Evolutionary conservation across 495 filamentous ascomycete genomes (phyloP).

Genomic region (Pyrenula massariospora): DNA sequence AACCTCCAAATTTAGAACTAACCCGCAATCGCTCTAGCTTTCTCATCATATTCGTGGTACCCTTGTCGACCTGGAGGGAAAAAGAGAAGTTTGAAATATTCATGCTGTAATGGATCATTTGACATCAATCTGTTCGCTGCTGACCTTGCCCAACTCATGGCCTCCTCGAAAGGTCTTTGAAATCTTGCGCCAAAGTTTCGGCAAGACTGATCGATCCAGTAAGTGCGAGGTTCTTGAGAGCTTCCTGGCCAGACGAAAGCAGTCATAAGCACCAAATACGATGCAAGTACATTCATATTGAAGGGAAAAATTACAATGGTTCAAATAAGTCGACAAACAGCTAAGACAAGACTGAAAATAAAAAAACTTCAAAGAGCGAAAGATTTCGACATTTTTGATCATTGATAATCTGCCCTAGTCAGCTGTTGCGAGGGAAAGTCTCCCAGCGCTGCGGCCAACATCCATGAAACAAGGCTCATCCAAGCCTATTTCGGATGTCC

Average conservation of each 20-base stretch:
- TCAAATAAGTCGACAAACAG: neutral
- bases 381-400: neutral
- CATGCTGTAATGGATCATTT: neutral
- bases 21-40: neutral
- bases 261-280: neutral
- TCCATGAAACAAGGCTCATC: neutral
- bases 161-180: neutral
- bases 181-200: neutral
- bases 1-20: neutral
- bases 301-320: neutral
- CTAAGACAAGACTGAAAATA: neutral
- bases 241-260: neutral
- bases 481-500: neutral
- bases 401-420: neutral
- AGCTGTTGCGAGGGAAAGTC: neutral
- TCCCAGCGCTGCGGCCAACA: neutral
- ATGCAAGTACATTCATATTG: neutral
- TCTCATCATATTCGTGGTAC: neutral
- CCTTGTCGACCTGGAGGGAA: neutral
- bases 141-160: neutral
- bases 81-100: neutral
- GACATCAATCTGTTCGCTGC: neutral
- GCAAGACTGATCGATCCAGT: neutral
- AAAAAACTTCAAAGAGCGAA: neutral
- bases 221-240: neutral